Base-by-base conservation (phyloP, 2,329 filamentous ascomycete species). In the Calonectria henricotiae region DNA sequence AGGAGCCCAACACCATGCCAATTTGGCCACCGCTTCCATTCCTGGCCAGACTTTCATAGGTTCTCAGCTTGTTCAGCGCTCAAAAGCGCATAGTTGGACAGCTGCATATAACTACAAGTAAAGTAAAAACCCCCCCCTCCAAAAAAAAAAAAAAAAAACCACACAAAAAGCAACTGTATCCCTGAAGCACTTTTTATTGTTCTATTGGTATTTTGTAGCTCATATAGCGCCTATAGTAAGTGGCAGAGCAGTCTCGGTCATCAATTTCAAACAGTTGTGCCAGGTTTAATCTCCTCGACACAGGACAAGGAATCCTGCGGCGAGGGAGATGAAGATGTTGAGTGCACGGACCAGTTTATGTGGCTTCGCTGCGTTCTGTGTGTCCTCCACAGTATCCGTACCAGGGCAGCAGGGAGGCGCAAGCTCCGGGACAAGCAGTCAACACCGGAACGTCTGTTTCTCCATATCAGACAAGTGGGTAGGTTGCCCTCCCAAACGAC, bases 401-500 rank as follows among this genome's bases (percentile, higher is more conserved):
- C 35, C 51, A 58, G 51, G 51, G 27, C 20, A 54, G 60, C 44
- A 58, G 67, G 63, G 64, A 71, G 63, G 67, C 67, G 58, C 41
- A 51, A 69, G 62, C 67, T 67, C 39, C 62, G 39, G 69, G 69
- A 67, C 68, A 66, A 64, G 49, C 68, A 68, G 67, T 61, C 67
- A 62, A 63, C 69, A 60, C 67, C 75, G 71, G 75, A 77, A 71
- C 73, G 71, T 72, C 71, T 68, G 68, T 76, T 77, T 77, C 75
- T 77, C 75, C 75, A 77, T 71, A 71, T 65, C 58, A 58, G 64
- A 60, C 65, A 76, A 77, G 75, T 75, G 75, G 75, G 69, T 75
- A 72, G 72, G 71, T 70, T 73, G 67, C 73, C 41, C 65, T 71
- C 69, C 73, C 65, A 72, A 66, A 73, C 73, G 69, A 67, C 74